These are phyloP conservation scores for Oldenlandia corymbosa DNA, from an alignment of 257 asterid species.

Conservation along the genomic window DNA sequence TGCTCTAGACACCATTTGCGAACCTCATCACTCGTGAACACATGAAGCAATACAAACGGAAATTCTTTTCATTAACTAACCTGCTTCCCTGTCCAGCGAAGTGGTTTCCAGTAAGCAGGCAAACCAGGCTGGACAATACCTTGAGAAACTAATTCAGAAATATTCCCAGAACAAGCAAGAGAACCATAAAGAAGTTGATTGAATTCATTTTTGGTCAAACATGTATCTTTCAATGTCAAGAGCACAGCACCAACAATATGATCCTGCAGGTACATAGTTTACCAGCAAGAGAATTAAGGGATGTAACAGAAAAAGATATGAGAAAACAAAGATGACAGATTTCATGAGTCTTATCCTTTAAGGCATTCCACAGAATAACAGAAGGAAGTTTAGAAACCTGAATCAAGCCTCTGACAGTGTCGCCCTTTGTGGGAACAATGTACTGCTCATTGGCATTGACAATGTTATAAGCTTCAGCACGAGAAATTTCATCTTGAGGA, in stretches of 20 bases:
- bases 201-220: slow-evolving; percentile 72
- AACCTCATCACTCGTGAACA: slow-evolving; percentile 9
- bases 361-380: slow-evolving; percentile 5
- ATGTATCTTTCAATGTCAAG: slow-evolving; percentile 80
- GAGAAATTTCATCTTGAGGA: slow-evolving; percentile 99
- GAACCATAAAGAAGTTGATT: slow-evolving; percentile 89
- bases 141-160: slow-evolving; percentile 56
- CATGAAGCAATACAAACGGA: slow-evolving; percentile 6
- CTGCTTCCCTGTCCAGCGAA: slow-evolving; percentile 99
- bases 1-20: neutral
- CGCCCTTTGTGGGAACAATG: slow-evolving; percentile 96
- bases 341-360: neutral
- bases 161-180: slow-evolving; percentile 54
- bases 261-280: slow-evolving; percentile 50
- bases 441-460: slow-evolving; percentile 97
- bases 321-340: slow-evolving; percentile 1
- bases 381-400: slow-evolving; percentile 55
- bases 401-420: slow-evolving; percentile 94
- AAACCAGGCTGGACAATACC: slow-evolving; percentile 48
- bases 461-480: slow-evolving; percentile 96
- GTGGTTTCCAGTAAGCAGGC: slow-evolving; percentile 96
- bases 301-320: too few species aligned
- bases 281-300: slow-evolving; percentile 4
- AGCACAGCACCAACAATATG: slow-evolving; percentile 91
- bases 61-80: slow-evolving; percentile 30